Evolutionary conservation across 2,329 filamentous ascomycete species (phyloP).

Genomic region (Geosmithia morbida): DNA sequence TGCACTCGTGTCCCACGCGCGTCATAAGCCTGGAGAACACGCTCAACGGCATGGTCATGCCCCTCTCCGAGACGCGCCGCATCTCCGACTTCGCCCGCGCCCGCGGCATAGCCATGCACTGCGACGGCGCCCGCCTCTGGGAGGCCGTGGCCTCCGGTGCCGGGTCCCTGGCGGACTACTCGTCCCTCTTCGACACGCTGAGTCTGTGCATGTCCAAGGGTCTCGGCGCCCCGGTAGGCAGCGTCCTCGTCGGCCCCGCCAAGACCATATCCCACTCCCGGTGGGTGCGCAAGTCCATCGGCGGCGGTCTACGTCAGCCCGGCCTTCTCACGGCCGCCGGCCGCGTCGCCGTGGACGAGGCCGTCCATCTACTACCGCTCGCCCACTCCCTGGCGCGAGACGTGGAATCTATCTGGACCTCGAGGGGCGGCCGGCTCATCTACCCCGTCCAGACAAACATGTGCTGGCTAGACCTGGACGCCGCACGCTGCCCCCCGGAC

Average conservation of each 20-base stretch:
- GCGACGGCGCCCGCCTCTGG: constrained; percentile 73
- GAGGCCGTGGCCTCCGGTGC: constrained; percentile 62
- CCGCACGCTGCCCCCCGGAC: constrained; percentile 29
- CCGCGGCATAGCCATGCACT: constrained; percentile 53
- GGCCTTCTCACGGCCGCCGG: constrained; percentile 61
- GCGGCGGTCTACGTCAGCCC: constrained; percentile 59
- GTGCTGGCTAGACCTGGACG: constrained; percentile 67
- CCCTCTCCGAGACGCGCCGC: constrained; percentile 51
- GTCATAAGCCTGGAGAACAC: constrained; percentile 83
- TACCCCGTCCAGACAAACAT: constrained; percentile 80
- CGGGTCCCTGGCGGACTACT: constrained; percentile 52
- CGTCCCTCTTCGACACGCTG: constrained; percentile 56
- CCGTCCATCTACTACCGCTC: constrained; percentile 23
- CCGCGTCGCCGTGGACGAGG: constrained; percentile 45
- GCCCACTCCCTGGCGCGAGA: constrained; percentile 49
- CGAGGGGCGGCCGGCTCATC: constrained; percentile 51
- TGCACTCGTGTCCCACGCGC: constrained; percentile 67
- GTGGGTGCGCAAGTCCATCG: constrained; percentile 52
- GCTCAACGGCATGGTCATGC: constrained; percentile 64
- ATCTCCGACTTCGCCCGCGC: constrained; percentile 57
- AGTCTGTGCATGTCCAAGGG: constrained; percentile 74
- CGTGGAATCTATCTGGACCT: constrained; percentile 56
- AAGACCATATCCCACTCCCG: constrained; percentile 21
- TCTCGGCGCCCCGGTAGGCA: constrained; percentile 67
- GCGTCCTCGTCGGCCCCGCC: constrained; percentile 47